phyloP scores from a whole-genome alignment of 2,329 filamentous ascomycete genomes.

The Fusarium sp. region DNA sequence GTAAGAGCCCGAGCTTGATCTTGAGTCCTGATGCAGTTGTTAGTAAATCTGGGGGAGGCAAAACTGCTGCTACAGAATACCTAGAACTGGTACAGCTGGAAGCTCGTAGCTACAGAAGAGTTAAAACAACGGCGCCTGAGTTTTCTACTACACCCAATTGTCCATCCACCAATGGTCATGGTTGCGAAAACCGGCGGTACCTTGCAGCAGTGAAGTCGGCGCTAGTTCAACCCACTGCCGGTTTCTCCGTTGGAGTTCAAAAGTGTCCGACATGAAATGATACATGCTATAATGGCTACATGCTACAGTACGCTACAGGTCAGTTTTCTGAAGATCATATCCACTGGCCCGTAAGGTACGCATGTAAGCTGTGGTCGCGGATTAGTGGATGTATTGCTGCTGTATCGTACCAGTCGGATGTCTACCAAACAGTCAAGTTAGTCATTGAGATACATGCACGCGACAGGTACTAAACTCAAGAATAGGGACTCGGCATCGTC shows the following conservation, averaged over 20 bases:
- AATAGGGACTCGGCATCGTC: conserved; percentile 7
- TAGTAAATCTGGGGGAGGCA: not conserved
- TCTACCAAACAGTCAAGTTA: conserved; percentile 1
- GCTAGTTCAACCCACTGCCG: conserved; percentile 22
- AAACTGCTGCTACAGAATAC: not conserved
- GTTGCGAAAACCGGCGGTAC: conserved; percentile 27
- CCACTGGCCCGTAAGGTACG: not conserved
- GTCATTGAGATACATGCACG: not conserved
- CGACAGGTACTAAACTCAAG: conserved; percentile 17
- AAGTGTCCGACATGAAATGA: not conserved
- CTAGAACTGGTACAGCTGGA: not conserved
- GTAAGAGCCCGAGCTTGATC: conserved; percentile 17
- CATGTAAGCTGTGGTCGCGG: not conserved
- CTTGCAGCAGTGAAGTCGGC: conserved; percentile 32
- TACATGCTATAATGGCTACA: not conserved
- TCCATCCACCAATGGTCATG: not conserved
- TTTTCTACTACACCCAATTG: not conserved
- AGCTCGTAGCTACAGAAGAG: not conserved
- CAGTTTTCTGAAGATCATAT: conserved; percentile 10
- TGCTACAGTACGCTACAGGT: not conserved
- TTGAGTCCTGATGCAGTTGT: not conserved
- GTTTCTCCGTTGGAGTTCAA: conserved; percentile 20
- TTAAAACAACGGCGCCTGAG: not conserved
- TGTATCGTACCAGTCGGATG: conserved; percentile 11
- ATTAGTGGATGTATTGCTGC: not conserved